Evolutionary conservation across 352 stramenopile genomes (phyloP), one percentile per base, ranked within the genome.

Genomic region (Globisporangium lucens): DNA sequence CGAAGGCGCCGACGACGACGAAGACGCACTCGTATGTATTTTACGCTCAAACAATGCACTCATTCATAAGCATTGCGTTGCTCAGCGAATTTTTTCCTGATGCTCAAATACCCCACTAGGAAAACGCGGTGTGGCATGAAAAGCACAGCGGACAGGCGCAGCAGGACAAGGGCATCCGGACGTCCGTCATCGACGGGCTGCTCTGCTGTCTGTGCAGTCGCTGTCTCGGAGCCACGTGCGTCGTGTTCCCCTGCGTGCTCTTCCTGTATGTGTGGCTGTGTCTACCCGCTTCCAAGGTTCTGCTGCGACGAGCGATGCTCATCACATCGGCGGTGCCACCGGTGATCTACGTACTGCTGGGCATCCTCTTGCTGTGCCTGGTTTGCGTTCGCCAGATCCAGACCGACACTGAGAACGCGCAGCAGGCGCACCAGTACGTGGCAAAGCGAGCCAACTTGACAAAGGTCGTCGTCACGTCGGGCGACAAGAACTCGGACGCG

Each of bases 161-260:
- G 8, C 67, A 75, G 27, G 64, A 76, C 29, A 74, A 76, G 12
- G 71, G 77, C 51, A 15, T 78, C 17, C 69, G 74, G 53, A 76
- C 74, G 2, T 75, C 63, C 1, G 70, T 65, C 17, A 83, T 90
- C 71, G 75, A 86, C 27, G 43, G 64, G 0, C 63, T 91, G 55
- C 71, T 92, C 1, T 94, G 80, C 67, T 92, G 86, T 68, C 61
- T 92, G 0, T 78, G 79, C 8, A 92, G 79, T 56, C 78, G 84
- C 33, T 89, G 85, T 66, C 69, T 94, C 17, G 60, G 68, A 43
- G 71, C 76, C 53, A 74, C 73, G 4, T 92, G 85, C 30, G 80
- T 94, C 12, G 17, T 84, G 47, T 72, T 82, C 13, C 85, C 85
- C 9, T 87, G 74, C 58, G 53, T 75, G 1, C 20, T 88, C 20